Conservation (phyloP, 768 basidiomycete genomes). For the Tricholoma matsutake region DNA sequence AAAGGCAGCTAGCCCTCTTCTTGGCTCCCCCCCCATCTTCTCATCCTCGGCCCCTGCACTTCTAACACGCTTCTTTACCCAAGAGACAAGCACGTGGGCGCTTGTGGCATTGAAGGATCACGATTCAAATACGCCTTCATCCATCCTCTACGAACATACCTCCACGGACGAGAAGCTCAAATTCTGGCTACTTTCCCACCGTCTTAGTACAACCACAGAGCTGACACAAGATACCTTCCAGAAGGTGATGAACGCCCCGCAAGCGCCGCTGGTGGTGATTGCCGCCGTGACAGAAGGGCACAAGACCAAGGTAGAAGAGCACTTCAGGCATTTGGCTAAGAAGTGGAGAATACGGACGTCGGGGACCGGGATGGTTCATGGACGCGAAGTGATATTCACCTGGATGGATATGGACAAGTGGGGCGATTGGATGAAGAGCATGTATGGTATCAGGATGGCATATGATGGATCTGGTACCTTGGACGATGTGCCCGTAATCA, state of each 20-base stretch:
- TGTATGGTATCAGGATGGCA: conserved; percentile 65
- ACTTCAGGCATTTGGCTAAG: conserved; percentile 49
- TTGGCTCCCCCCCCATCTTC: conserved; percentile 46
- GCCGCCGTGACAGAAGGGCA: conserved; percentile 43
- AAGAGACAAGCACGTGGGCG: conserved; percentile 45
- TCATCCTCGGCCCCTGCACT: conserved; percentile 38
- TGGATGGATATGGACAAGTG: conserved; percentile 89
- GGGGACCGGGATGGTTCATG: conserved; percentile 38
- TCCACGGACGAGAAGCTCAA: conserved; percentile 32
- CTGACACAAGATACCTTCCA: conserved; percentile 80
- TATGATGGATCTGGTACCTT: conserved; percentile 22
- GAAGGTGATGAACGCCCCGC: conserved; percentile 78
- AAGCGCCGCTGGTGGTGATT: conserved; percentile 76
- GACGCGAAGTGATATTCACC: conserved; percentile 71
- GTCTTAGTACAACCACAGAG: conserved; percentile 71
- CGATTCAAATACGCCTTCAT: conserved; percentile 43
- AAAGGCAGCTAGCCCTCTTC: conserved; percentile 38
- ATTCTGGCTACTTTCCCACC: conserved; percentile 64
- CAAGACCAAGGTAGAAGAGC: conserved; percentile 41
- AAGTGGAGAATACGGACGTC: conserved; percentile 54
- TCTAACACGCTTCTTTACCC: conserved; percentile 34
- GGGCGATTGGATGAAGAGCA: conserved; percentile 87
- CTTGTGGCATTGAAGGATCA: conserved; percentile 69
- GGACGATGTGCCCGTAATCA: conserved; percentile 52
- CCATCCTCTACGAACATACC: conserved; percentile 37